These are phyloP conservation scores for Dioscorea cayenensis DNA, from an alignment of 116 monocot species.

Conservation along the genomic window DNA sequence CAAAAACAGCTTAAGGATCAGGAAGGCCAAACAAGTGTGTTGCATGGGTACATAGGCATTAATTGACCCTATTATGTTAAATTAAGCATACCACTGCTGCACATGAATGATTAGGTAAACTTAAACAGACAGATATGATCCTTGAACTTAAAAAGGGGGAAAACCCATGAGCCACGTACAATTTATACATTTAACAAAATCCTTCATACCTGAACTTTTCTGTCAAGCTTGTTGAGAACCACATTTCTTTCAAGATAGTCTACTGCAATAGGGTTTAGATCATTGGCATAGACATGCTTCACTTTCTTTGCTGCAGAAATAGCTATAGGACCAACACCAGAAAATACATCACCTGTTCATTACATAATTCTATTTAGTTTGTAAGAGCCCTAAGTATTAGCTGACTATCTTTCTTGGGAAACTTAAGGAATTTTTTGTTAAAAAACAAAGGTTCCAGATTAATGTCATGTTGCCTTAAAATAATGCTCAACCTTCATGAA, in stretches of 20 bases:
- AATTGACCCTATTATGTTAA: too few species aligned
- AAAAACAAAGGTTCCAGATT: too few species aligned
- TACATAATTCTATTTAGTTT: not conserved
- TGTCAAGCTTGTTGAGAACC: slow-evolving; percentile 81
- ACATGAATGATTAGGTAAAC: too few species aligned
- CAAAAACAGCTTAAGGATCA: too few species aligned
- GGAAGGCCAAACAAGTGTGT: too few species aligned
- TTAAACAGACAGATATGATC: not conserved
- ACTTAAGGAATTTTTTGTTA: too few species aligned
- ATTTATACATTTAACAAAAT: not conserved
- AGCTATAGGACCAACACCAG: slow-evolving; percentile 90
- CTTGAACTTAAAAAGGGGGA: not conserved
- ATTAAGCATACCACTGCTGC: too few species aligned
- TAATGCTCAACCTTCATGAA: too few species aligned
- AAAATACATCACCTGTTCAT: slow-evolving; percentile 82
- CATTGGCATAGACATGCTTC: slow-evolving; percentile 90
- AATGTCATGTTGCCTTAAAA: too few species aligned
- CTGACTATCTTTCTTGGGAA: too few species aligned
- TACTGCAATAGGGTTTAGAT: slow-evolving; percentile 82
- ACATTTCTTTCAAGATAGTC: slow-evolving; percentile 88
- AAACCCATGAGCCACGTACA: not conserved
- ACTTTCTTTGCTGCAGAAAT: slow-evolving; percentile 86
- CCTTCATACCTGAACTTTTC: slow-evolving; percentile 59
- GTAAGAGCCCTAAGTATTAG: too few species aligned
- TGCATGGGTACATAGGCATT: too few species aligned